A percentile compares a stretch with the other conserved stretches of the same genome.
Evolutionary conservation across 78 protist species (phyloP).

Genomic region (Emiliania huxleyi): DNA sequence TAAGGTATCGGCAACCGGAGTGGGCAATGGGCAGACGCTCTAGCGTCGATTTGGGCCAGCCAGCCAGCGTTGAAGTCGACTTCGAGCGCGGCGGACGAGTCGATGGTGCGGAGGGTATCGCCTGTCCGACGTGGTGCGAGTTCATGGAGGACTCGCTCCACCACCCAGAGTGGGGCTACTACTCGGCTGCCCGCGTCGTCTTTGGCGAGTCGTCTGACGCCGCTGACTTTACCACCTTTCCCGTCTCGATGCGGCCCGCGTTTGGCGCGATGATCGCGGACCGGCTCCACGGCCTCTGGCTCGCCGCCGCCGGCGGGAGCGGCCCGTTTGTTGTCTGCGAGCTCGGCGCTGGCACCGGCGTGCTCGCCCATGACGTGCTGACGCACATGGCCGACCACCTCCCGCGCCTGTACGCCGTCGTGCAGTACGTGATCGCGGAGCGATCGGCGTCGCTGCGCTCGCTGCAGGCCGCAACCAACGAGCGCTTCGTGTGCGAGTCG

Average conservation of each 20-base stretch:
- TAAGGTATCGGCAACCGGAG: no score
- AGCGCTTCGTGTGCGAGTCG: background rate
- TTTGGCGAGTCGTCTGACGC: background rate
- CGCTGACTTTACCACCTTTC: background rate
- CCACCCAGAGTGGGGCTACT: background rate
- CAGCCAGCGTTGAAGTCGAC: no score
- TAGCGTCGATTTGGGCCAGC: no score
- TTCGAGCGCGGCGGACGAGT: no score
- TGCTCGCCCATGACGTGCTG: background rate
- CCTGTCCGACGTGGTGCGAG: no score
- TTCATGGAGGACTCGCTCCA: constrained; percentile 11
- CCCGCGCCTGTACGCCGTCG: background rate
- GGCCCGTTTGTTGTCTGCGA: background rate
- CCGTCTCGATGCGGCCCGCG: background rate
- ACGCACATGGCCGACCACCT: background rate
- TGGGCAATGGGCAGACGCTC: no score
- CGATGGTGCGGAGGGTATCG: no score
- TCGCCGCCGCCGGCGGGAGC: background rate
- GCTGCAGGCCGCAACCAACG: background rate
- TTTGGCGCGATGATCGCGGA: background rate
- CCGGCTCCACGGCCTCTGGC: background rate
- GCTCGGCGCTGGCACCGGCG: background rate
- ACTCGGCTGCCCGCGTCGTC: background rate
- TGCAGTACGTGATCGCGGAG: background rate
- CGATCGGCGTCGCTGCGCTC: background rate